These are phyloP conservation scores for Wickerhamomyces queroliae DNA, from an alignment of 805 yeast genomes.

Conservation along the genomic window DNA sequence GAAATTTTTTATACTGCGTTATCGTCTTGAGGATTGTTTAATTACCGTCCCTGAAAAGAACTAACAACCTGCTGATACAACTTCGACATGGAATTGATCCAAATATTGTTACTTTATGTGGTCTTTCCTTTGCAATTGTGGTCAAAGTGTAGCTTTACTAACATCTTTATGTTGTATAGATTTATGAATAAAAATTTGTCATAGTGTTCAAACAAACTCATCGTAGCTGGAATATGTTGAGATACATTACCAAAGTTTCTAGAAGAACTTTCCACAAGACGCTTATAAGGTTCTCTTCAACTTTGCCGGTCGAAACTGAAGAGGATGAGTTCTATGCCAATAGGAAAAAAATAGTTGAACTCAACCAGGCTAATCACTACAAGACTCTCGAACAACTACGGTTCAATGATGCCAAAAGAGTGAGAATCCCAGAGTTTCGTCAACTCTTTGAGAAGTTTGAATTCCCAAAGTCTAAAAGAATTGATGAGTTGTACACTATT, in stretches of 20 bases:
- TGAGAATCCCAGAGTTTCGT: constrained; percentile 37
- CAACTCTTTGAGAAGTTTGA: constrained; percentile 20
- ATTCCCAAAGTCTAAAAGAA: constrained; percentile 18
- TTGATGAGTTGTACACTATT: constrained; percentile 18
- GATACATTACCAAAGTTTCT: not conserved
- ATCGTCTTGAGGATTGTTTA: constrained; percentile 29
- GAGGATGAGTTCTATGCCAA: constrained; percentile 20
- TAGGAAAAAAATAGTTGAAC: constrained; percentile 10
- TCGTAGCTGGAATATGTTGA: not conserved
- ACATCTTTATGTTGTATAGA: not conserved
- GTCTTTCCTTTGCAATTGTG: not conserved
- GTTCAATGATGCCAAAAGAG: constrained; percentile 2
- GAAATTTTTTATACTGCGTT: constrained; percentile 24
- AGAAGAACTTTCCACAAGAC: not conserved
- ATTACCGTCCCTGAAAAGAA: constrained; percentile 26
- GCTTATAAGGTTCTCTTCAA: constrained; percentile 4
- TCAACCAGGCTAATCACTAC: constrained; percentile 15
- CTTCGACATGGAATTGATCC: not conserved
- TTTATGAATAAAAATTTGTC: not conserved
- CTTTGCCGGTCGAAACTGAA: constrained; percentile 14
- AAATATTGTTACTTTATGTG: constrained; percentile 3
- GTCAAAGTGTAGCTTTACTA: not conserved
- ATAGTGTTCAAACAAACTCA: no score
- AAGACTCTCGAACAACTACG: constrained; percentile 19
- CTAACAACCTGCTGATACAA: constrained; percentile 3